phyloP scores from a whole-genome alignment of 768 basidiomycete species.

The Sporobolomyces phaffii region DNA sequence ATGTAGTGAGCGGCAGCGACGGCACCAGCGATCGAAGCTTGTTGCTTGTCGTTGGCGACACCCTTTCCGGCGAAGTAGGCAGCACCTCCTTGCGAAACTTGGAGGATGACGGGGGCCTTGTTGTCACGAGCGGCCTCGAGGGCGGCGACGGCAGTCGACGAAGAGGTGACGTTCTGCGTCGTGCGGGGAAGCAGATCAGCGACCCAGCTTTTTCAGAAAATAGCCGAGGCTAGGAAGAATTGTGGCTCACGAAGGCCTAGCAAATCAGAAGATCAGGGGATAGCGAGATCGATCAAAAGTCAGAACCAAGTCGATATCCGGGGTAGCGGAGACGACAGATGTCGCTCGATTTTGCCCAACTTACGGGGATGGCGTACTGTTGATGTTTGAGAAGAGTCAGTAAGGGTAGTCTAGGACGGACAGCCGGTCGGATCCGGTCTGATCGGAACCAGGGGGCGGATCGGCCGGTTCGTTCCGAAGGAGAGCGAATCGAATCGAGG shows the following conservation, averaged over 20 bases:
- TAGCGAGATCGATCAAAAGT: background rate
- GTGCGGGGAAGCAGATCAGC: constrained; percentile 5
- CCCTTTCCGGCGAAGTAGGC: constrained; percentile 98
- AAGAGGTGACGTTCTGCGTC: constrained; percentile 97
- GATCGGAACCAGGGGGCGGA: background rate
- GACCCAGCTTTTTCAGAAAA: background rate
- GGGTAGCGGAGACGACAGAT: background rate
- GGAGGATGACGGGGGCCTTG: constrained; percentile 95
- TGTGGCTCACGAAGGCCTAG: constrained; percentile 47
- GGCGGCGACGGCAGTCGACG: constrained; percentile 86
- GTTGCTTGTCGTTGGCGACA: constrained; percentile 85
- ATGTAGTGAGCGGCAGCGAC: constrained; percentile 86
- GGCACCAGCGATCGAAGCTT: constrained; percentile 90
- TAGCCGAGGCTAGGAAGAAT: constrained; percentile 19
- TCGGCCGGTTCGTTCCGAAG: background rate
- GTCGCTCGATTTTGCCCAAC: constrained; percentile 21
- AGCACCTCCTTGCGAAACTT: constrained; percentile 92
- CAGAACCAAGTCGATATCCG: constrained; percentile 3
- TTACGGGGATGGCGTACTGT: constrained; percentile 51
- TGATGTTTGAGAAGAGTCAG: background rate
- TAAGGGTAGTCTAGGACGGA: background rate
- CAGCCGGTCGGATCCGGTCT: background rate
- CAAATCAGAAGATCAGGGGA: background rate
- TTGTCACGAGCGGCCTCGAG: constrained; percentile 94
- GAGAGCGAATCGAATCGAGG: constrained; percentile 22